Evolutionary conservation across 768 basidiomycete species (phyloP).

Genomic region (Mycena olivaceomarginata): DNA sequence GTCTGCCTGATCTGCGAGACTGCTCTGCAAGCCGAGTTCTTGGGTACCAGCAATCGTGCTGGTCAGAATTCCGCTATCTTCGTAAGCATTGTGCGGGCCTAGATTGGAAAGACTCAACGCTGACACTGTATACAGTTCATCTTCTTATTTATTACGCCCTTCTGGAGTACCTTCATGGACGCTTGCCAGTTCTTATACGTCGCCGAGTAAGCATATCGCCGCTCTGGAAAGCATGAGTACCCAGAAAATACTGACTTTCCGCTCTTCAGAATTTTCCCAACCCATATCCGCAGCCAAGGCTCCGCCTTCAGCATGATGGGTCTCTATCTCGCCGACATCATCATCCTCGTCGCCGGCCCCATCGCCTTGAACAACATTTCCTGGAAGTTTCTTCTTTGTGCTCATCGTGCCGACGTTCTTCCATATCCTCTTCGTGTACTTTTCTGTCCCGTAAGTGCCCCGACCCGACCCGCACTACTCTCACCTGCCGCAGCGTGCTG

Average conservation of each 20-base stretch:
- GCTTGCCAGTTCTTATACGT: conserved; percentile 13
- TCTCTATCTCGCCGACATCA: conserved; percentile 15
- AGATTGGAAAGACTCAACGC: conserved; percentile 17
- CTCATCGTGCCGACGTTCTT: conserved; percentile 18
- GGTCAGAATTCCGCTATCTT: conserved; percentile 15
- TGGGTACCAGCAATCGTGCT: conserved; percentile 16
- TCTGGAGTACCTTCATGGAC: conserved; percentile 13
- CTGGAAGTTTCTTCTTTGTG: conserved; percentile 13
- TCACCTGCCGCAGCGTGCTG: conserved; percentile 9
- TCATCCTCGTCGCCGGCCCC: conserved; percentile 17
- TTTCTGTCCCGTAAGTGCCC: conserved; percentile 18
- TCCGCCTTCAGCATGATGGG: conserved; percentile 13
- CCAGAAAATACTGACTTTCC: conserved; percentile 17
- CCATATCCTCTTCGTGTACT: conserved; percentile 16
- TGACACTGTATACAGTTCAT: conserved; percentile 17
- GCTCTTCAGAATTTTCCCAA: conserved; percentile 14
- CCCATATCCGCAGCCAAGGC: conserved; percentile 17
- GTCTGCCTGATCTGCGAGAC: conserved; percentile 16
- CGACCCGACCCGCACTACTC: conserved; percentile 12
- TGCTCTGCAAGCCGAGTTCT: conserved; percentile 13
- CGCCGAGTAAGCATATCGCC: conserved; percentile 17
- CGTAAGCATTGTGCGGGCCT: conserved; percentile 15
- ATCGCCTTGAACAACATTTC: conserved; percentile 18
- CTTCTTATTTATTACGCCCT: conserved; percentile 17
- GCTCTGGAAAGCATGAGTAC: conserved; percentile 12